These are phyloP conservation scores for Chalciporus chontae DNA, from an alignment of 768 basidiomycete genomes.

Conservation along the genomic window DNA sequence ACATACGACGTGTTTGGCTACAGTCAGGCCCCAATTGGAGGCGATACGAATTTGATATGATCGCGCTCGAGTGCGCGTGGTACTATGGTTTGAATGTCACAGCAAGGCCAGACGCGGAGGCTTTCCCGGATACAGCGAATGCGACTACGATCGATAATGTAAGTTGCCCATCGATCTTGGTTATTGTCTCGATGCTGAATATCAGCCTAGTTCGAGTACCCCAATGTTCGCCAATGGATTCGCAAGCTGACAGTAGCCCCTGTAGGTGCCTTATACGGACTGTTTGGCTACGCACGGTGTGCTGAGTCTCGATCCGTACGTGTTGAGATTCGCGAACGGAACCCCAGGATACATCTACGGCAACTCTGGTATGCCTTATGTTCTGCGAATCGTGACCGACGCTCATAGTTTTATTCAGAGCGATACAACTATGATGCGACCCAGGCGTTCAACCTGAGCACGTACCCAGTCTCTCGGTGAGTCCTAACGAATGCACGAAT, in stretches of 20 bases:
- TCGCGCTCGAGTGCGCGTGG: constrained; percentile 52
- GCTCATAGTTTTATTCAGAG: constrained; percentile 30
- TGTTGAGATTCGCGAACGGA: constrained; percentile 46
- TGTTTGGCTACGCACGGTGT: constrained; percentile 58
- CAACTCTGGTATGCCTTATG: constrained; percentile 39
- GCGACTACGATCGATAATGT: too few species aligned
- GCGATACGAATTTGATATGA: constrained; percentile 44
- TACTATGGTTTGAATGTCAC: constrained; percentile 53
- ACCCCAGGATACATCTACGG: constrained; percentile 55
- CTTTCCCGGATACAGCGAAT: constrained; percentile 36
- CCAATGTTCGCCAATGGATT: too few species aligned
- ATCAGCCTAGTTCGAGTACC: too few species aligned
- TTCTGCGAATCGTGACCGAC: neutral
- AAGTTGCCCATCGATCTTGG: too few species aligned
- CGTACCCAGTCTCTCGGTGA: constrained; percentile 45
- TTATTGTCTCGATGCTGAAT: too few species aligned
- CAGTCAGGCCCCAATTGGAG: constrained; percentile 30
- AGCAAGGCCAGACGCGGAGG: constrained; percentile 44
- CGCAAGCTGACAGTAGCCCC: neutral
- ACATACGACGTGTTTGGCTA: constrained; percentile 47
- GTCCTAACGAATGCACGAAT: constrained; percentile 1
- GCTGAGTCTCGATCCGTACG: constrained; percentile 52
- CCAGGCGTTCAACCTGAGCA: constrained; percentile 50
- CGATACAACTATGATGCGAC: constrained; percentile 55
- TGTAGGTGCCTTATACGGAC: constrained; percentile 53